Base-by-base conservation (phyloP, 2,329 filamentous ascomycete genomes). In the Lanzia echinophila region DNA sequence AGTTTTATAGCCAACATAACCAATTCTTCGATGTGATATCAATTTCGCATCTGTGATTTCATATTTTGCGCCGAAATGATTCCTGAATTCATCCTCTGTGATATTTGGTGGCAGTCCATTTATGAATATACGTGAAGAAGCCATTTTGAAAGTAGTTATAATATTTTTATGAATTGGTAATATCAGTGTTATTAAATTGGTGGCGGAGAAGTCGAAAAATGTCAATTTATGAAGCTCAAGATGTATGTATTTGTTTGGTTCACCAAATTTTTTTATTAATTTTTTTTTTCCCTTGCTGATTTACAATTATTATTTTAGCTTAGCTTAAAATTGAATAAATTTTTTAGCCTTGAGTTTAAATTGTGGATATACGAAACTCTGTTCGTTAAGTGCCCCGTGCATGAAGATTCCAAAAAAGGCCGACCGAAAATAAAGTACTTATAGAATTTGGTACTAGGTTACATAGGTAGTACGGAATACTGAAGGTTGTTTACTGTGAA, bases 1-100 rank as follows among this genome's bases (percentile, higher is more conserved):
- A 49, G 82, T 88, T 73, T 88, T 91, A 77, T 92, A 97, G 59
- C 94, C 94, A 56, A 99, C 83, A 78, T 96, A 99, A 63, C 91
- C 94, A 71, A 99, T 96, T 63, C 91, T 83, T 65, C 94, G 83
- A 66, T 90, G 84, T 6, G 89, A 82, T 67, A 97, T 88, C 68
- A 96, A 81, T 78, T 95, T 95, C 65, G 90, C 82, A 73, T 99
- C 94, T 50, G 92, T 97, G 67, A 96, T 82, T 59, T 87, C 76
- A 58, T 82, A 82, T 58, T 85, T 86, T 39, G 74, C 79, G 56
- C 87, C 82, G 71, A 99, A 99, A 73, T 97, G 91, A 68, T 88
- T 90, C 68, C 83, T 84, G 68, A 97, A 87, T 61, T 95, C 88
- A 50, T 86, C 83, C 72, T 95, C 90, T 12, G 84, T 86, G 65